phyloP scores from a whole-genome alignment of 2,329 filamentous ascomycete species.

The Diplodia corticola region DNA sequence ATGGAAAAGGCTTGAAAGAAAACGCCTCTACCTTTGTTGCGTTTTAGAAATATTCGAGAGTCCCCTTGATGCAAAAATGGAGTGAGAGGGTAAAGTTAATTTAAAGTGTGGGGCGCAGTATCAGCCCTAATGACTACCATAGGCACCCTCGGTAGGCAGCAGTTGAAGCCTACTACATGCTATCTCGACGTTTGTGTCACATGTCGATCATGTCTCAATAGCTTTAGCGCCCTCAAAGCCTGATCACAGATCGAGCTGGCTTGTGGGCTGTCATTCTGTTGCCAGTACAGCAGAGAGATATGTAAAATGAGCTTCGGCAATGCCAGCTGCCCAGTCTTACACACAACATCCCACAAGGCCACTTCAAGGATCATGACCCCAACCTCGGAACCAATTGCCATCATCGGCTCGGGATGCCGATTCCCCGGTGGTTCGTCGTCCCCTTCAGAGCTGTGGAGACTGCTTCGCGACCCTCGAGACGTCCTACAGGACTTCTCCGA shows the following conservation, averaged over 20 bases:
- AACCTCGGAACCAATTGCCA: conserved; percentile 32
- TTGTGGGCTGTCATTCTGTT: background rate
- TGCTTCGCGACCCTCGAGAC: conserved; percentile 33
- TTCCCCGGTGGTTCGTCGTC: conserved; percentile 36
- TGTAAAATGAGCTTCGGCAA: background rate
- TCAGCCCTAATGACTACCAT: too few species aligned
- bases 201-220: background rate
- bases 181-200: background rate
- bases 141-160: background rate
- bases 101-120: too few species aligned
- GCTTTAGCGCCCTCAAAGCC: background rate
- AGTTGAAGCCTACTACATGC: background rate
- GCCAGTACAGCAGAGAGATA: background rate
- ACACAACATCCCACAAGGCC: background rate
- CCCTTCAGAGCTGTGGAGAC: conserved; percentile 39
- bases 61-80: too few species aligned
- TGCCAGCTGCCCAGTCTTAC: background rate
- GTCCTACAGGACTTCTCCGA: conserved; percentile 33
- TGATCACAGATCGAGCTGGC: too few species aligned
- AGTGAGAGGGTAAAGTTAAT: too few species aligned
- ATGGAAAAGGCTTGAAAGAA: too few species aligned
- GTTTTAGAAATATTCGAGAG: too few species aligned
- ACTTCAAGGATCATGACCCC: background rate
- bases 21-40: too few species aligned
- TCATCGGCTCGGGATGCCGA: conserved; percentile 41